A percentile compares a stretch with the other conserved stretches of the same genome.
These are phyloP conservation scores for Colletotrichum musae DNA, from an alignment of 2,329 filamentous ascomycete genomes.

Conservation along the genomic window DNA sequence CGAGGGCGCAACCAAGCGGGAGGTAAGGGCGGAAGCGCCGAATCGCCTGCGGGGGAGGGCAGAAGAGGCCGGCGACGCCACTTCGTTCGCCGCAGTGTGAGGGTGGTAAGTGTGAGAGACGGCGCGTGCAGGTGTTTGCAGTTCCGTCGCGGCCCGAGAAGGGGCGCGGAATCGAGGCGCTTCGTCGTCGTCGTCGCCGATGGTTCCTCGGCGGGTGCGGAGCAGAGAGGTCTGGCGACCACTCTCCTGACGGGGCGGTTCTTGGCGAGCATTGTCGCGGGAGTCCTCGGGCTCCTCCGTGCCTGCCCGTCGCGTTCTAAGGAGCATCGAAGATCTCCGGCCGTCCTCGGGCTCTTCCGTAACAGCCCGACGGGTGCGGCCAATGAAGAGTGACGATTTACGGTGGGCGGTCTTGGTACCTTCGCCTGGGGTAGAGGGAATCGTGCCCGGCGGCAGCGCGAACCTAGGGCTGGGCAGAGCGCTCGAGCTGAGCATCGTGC, in stretches of 20 bases:
- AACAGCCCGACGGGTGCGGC: conserved; percentile 61
- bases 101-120: conserved; percentile 56
- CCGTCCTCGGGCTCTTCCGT: conserved; percentile 67
- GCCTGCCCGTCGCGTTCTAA: conserved; percentile 60
- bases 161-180: conserved; percentile 65
- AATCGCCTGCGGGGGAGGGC: conserved; percentile 69
- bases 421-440: conserved; percentile 58
- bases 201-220: conserved; percentile 61
- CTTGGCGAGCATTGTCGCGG: conserved; percentile 54
- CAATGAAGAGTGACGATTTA: conserved; percentile 67
- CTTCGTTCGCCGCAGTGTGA: conserved; percentile 31
- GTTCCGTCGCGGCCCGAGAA: conserved; percentile 72
- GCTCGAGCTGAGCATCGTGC: conserved; percentile 61
- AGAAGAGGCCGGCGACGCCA: conserved; percentile 56
- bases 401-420: conserved; percentile 53
- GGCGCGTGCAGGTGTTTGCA: conserved; percentile 52
- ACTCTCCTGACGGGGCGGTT: conserved; percentile 13
- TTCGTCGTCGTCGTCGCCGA: conserved; percentile 63
- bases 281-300: conserved; percentile 64
- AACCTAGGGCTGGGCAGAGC: conserved; percentile 62
- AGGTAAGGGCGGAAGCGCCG: conserved; percentile 62
- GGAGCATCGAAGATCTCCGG: conserved; percentile 64
- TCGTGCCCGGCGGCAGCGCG: conserved; percentile 48
- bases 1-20: conserved; percentile 59
- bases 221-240: conserved; percentile 61